Base-by-base conservation (phyloP, 2,329 filamentous ascomycete genomes). In the Ilyonectria destructans region DNA sequence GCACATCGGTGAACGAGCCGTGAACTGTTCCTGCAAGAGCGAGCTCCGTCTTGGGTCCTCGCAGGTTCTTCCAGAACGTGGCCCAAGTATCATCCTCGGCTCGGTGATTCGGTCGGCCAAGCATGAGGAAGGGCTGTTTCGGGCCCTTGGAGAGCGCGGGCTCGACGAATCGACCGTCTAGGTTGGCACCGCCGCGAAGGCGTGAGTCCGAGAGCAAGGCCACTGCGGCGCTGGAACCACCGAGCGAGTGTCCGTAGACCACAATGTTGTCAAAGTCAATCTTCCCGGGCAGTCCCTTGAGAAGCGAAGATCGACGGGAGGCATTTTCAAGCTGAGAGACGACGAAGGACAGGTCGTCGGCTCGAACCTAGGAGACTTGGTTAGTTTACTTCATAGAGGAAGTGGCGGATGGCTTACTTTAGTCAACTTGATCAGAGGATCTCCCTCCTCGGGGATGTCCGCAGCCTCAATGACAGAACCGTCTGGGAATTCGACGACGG, bases 401-500 rank as follows among this genome's bases (percentile, higher is more conserved):
- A 9, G 8, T 3, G 17, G 1, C 4, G 6, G 4, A 6, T 3
- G 19, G 1, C 56, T 64, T 71, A 74, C 76, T 64, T 64, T 58
- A 19, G 59, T 75, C 21, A 71, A 56, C 33, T 73, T 73, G 49
- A 67, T 52, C 19, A 79, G 65, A 2, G 37, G 67, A 0, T 63
- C 26, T 0, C 13, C 33, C 0, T 71, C 56, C 2, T 74, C 72
- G 0, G 71, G 61, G 4, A 75, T 74, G 6, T 74, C 62, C 13
- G 52, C 74, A 0, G 46, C 63, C 2, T 12, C 0, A 12, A 77
- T 49, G 1, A 81, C 67, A 1, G 77, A 77, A 4, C 81, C 85
- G 62, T 86, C 77, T 0, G 85, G 82, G n/a, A 85, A 86, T 62
- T 86, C 81, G 9, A 88, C 80, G 21, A 85, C 77, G 0, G 74